Base-by-base conservation (phyloP, 768 basidiomycete genomes). In the Hygrophorus pudorinus region DNA sequence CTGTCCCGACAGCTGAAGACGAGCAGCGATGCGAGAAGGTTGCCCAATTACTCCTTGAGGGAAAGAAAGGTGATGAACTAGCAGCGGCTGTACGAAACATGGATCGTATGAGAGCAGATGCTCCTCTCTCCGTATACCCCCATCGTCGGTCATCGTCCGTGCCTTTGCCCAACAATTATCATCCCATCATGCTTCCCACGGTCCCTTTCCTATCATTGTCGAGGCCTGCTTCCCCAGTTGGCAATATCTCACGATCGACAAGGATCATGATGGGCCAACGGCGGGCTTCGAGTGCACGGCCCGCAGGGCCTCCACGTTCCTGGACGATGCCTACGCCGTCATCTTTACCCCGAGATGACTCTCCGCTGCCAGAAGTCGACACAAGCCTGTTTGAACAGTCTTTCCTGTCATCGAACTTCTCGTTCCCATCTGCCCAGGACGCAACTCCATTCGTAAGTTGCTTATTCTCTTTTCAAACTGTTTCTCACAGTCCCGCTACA, bases 41-140 rank as follows among this genome's bases (percentile, higher is more conserved):
- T 11, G 79, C 81, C 0, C 71, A 73, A 47, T 60, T 84, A 5
- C 63, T 84, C 0, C 67, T 85, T 1, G 73, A 77, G 35, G 82
- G 82, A 2, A 82, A 77, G 61, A 82, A 81, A 56, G 81, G 81
- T 31, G 76, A 79, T 21, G 72, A 80, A 51, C 73, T 84, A 27
- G 78, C 78, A 0, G 70, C 66, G 38, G 80, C 79, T 1, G 70
- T 82, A 12, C 67, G 73, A n/a, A 57, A 59, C 47, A 64, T 80
- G 9, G 80, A 82, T 44, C 52, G 59, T 35, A 48, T 53, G 36
- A 58, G 63, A 46, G 34, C 30, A 38, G 48, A 30, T 41, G 46
- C 52, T 51, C 27, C 50, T 44, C 45, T 28, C 49, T 48, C 51
- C 0, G 44, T 61, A 27, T 68, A 66, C 51, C 61, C 61, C 8